Evolutionary conservation across 164 flowering plant species (phyloP).

Genomic region (Vitis rupestris): DNA sequence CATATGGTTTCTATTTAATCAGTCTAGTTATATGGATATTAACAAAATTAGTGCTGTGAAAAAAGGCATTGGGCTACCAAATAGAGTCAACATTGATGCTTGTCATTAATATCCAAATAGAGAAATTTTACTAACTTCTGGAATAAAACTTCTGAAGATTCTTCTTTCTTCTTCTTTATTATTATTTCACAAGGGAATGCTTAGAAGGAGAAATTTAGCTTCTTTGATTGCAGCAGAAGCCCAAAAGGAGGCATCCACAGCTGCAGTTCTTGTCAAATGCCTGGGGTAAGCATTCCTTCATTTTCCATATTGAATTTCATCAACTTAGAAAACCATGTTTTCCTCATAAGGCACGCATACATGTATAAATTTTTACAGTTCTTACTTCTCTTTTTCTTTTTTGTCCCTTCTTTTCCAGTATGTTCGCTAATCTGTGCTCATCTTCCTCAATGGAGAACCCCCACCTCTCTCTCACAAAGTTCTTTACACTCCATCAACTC

Average conservation of each 20-base stretch:
- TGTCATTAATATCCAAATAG: neutral
- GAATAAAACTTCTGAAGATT: too few relatives aligned
- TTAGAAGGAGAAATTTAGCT: slow-evolving; percentile 73
- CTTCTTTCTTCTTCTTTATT: slow-evolving; percentile 2
- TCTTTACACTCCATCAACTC: slow-evolving; percentile 64
- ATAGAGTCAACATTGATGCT: neutral
- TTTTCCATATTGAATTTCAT: neutral
- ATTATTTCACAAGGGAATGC: slow-evolving; percentile 48
- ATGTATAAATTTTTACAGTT: neutral
- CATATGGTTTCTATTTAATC: neutral
- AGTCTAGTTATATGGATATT: neutral
- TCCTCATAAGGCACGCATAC: neutral
- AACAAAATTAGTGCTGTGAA: neutral
- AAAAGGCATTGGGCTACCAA: neutral
- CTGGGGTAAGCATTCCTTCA: slow-evolving; percentile 40
- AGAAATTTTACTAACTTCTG: too few relatives aligned
- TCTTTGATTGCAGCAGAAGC: slow-evolving; percentile 80
- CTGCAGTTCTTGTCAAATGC: slow-evolving; percentile 69
- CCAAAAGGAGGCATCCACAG: slow-evolving; percentile 71
- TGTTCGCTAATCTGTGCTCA: slow-evolving; percentile 71
- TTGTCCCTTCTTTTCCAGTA: slow-evolving; percentile 37
- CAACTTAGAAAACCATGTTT: neutral
- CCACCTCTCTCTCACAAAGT: slow-evolving; percentile 54
- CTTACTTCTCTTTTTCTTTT: neutral
- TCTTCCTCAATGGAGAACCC: slow-evolving; percentile 60